Base-by-base conservation (phyloP, 2,329 filamentous ascomycete genomes). In the Verticillium tricorpus region DNA sequence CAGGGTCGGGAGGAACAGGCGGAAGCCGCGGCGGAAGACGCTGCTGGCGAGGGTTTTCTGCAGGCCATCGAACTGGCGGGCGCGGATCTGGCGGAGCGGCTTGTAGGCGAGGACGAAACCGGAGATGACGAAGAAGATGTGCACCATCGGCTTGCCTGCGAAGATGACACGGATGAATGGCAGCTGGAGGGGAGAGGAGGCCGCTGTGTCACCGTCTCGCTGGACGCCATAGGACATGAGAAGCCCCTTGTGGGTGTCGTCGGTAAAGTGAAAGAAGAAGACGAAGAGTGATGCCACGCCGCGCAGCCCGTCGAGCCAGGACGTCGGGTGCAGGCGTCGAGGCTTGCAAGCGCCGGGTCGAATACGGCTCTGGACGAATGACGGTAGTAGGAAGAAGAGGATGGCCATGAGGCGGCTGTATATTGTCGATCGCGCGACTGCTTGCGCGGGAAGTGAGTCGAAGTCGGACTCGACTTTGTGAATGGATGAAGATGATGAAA, bases 121-220 rank as follows among this genome's bases (percentile, higher is more conserved):
- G 1, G 80, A 82, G 39, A 83, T 79, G 65, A 82, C 76, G 69
- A 82, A 82, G 69, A 83, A 82, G 56, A 83, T 75, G 66, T 80
- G 77, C 2, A 83, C 80, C 77, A 80, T 80, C 9, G 79, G 77
- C 19, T 76, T 73, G 19, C 79, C 79, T 17, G 77, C 77, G 65
- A 74, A 79, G 22, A 81, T 60, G 32, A 80, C 70, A 60, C 79
- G 75, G 8, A 80, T 14, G 58, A 78, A 77, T 1, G 80, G 80
- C 15, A 81, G 69, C 67, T 82, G 80, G 22, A 82, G 64, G 15
- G 68, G 69, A 6, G 73, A 74, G 2, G 72, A 72, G 56, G 66
- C 66, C 64, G 57, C 67, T 45, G 66, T 69, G n/a, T 71, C 70
- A 58, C 77, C 75, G 11, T 64, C 60, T 5, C 66, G 57, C 8